Evolutionary conservation across 2,329 filamentous ascomycete genomes (phyloP).

Genomic region (Exophiala calicioides): DNA sequence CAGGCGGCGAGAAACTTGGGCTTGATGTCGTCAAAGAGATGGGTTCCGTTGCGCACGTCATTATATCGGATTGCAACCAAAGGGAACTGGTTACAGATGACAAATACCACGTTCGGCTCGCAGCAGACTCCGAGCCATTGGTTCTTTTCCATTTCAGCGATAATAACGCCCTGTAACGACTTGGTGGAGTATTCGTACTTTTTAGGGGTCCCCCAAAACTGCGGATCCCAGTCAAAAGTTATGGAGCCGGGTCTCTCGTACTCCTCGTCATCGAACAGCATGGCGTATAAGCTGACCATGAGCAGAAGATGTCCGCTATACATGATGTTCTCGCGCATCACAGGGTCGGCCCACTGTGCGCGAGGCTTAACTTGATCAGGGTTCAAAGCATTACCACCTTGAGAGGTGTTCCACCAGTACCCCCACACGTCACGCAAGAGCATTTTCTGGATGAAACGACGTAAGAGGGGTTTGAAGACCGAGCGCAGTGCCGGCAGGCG

Average conservation of each 20-base stretch:
- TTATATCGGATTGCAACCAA: slow-evolving; percentile 43
- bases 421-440: slow-evolving; percentile 44
- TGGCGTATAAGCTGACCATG: slow-evolving; percentile 43
- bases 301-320: slow-evolving; percentile 43
- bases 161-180: slow-evolving; percentile 38
- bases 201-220: slow-evolving; percentile 43
- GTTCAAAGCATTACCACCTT: slow-evolving; percentile 37
- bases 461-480: slow-evolving; percentile 39
- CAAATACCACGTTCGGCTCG: slow-evolving; percentile 40
- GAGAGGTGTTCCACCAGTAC: slow-evolving; percentile 45
- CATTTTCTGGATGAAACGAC: slow-evolving; percentile 44
- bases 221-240: slow-evolving; percentile 41
- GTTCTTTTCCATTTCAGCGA: slow-evolving; percentile 41
- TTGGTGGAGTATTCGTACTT: slow-evolving; percentile 36
- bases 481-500: slow-evolving; percentile 39
- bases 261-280: slow-evolving; percentile 46
- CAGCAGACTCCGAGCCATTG: slow-evolving; percentile 46
- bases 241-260: slow-evolving; percentile 38
- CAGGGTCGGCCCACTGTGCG: slow-evolving; percentile 45
- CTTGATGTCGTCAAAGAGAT: slow-evolving; percentile 35
- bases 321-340: slow-evolving; percentile 47
- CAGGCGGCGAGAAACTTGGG: slow-evolving; percentile 41
- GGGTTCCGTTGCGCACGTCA: slow-evolving; percentile 37
- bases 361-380: slow-evolving; percentile 42
- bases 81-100: slow-evolving; percentile 48